These are phyloP conservation scores for Phytophthora fragariae DNA, from an alignment of 352 stramenopile genomes.

Conservation along the genomic window DNA sequence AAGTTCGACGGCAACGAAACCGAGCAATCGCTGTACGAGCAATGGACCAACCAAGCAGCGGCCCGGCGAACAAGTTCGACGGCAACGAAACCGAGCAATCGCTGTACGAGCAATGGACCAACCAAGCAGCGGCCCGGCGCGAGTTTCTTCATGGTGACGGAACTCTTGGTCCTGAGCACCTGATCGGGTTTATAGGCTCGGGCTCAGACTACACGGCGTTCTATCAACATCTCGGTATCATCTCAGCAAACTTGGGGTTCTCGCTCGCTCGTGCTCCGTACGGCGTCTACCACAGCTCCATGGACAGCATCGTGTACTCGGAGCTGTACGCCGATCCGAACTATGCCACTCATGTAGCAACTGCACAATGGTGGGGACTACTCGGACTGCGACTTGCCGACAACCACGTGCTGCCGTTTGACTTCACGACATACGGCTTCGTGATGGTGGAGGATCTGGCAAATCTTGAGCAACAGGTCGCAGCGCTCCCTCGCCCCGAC, in stretches of 20 bases:
- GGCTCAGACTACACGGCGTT: constrained; percentile 82
- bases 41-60: constrained; percentile 37
- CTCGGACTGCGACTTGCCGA: constrained; percentile 61
- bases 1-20: constrained; percentile 49
- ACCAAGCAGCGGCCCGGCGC: constrained; percentile 23
- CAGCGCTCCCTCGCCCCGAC: constrained; percentile 15
- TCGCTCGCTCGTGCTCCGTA: constrained; percentile 38
- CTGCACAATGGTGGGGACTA: constrained; percentile 59
- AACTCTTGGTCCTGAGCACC: constrained; percentile 40
- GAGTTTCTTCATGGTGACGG: constrained; percentile 19
- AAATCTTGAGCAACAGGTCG: constrained; percentile 35
- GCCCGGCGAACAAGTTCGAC: constrained; percentile 50
- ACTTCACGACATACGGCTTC: constrained; percentile 60
- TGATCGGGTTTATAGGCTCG: constrained; percentile 60
- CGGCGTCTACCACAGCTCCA: constrained; percentile 83
- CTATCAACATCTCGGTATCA: constrained; percentile 84
- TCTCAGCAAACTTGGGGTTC: constrained; percentile 50
- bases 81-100: constrained; percentile 40
- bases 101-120: constrained; percentile 50
- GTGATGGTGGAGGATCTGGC: constrained; percentile 60
- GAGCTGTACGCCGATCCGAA: constrained; percentile 64
- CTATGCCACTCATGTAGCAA: constrained; percentile 54
- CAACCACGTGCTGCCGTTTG: constrained; percentile 57
- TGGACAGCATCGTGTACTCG: constrained; percentile 82
- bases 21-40: constrained; percentile 45